Evolutionary conservation across 331 rosid species (phyloP), one percentile per base, ranked within the genome.

Genomic region (Pyracantha coccinea): DNA sequence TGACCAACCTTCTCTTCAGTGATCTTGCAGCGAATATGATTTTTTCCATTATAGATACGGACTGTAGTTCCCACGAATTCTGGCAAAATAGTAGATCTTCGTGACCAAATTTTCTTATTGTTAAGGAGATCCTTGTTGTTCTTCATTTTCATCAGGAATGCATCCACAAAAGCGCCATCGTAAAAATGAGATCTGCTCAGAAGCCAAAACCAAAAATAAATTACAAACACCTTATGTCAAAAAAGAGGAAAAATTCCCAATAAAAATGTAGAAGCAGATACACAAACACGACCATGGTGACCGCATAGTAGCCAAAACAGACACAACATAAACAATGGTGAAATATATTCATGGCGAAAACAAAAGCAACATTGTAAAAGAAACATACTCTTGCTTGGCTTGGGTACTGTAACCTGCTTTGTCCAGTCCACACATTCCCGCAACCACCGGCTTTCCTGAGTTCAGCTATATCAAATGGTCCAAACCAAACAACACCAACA

Each of bases 1-100:
- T 79, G 83, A 45, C 83, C 79, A 5, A 79, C 79, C 71, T 79
- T 79, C 44, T 79, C 83, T 60, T 79, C 79, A 0, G 79, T 79
- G 75, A 79, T 73, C 77, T 79, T 79, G 67, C 78, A 66, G 47
- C 62, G 74, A 16, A 73, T 24, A 61, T 66, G 75, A 67, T 63
- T 21, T 50, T 79, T 79, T 50, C 83, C 83, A 4, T 79, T 79
- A 66, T 79, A 67, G 10, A 73, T 68, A 29, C 65, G 69, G 19
- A 79, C 73, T 1, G 75, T 67, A 50, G 75, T 54, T 15, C 83
- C 83, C 5, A 79, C 79, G 2, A 79, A 79, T 61, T 79, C 83
- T 2, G 83, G 79, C 44, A 79, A 50, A 58, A 79, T 79, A 23
- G 83, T 73, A 55, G 79, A 79, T 28, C 79, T 73, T 0, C 83